Conservation (phyloP, 2,329 filamentous ascomycete genomes). For the Colletotrichum lupini region DNA sequence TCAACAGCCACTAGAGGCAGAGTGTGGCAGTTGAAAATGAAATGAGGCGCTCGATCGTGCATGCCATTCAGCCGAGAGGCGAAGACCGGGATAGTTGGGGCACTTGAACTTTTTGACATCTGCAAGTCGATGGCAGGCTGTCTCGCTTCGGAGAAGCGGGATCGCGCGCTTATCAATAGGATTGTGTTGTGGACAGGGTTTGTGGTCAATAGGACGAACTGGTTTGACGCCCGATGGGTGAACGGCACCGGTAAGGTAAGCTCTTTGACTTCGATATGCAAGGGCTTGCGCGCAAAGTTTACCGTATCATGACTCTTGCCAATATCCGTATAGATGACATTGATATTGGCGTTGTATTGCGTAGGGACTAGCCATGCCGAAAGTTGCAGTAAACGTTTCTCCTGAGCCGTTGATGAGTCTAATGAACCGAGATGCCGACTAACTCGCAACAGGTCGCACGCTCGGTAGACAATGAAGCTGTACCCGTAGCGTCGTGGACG, state of each 20-base stretch:
- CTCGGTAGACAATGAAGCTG: neutral
- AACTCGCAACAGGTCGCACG: neutral
- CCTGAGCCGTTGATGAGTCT: neutral
- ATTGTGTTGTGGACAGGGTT: neutral
- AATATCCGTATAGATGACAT: neutral
- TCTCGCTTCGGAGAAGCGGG: neutral
- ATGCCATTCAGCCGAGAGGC: neutral
- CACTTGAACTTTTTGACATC: neutral
- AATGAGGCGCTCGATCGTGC: neutral
- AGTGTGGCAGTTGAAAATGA: neutral
- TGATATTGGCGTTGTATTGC: neutral
- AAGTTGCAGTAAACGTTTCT: neutral
- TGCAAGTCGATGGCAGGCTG: neutral
- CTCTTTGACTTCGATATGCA: neutral
- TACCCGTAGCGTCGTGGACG: neutral
- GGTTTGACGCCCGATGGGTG: neutral
- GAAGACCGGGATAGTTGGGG: neutral
- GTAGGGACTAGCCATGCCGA: neutral
- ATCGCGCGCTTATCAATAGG: slow-evolving; percentile 4
- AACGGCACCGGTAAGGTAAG: neutral
- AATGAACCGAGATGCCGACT: neutral
- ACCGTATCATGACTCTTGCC: neutral
- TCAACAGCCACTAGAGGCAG: neutral
- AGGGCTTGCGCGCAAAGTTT: neutral
- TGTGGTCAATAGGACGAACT: slow-evolving; percentile 9